These are phyloP conservation scores for Wickerhamiella azyma DNA, from an alignment of 805 yeast genomes.

Conservation along the genomic window DNA sequence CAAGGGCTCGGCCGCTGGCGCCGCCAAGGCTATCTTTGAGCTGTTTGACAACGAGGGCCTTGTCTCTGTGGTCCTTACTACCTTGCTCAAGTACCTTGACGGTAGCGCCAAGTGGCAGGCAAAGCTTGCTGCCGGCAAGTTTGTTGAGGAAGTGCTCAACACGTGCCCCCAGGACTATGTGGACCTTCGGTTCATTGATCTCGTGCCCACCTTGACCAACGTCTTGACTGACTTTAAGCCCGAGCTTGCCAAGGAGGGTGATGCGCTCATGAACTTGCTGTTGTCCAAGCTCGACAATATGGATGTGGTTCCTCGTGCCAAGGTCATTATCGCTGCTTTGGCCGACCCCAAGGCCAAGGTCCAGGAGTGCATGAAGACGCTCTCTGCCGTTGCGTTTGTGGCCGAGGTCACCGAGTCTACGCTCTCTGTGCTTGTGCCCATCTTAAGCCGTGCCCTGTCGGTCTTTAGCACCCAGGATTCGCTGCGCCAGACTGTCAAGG, in stretches of 20 bases:
- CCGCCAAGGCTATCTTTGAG: slow-evolving; percentile 56
- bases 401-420: slow-evolving; percentile 98
- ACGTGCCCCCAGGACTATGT: slow-evolving; percentile 76
- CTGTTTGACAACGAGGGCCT: slow-evolving; percentile 66
- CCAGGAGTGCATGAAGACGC: slow-evolving; percentile 73
- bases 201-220: slow-evolving; percentile 78
- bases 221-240: slow-evolving; percentile 93
- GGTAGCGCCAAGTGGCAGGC: slow-evolving; percentile 91
- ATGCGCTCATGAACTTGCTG: slow-evolving; percentile 50
- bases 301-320: slow-evolving; percentile 78
- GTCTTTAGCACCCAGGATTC: slow-evolving; percentile 89
- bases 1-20: slow-evolving; percentile 70
- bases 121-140: slow-evolving; percentile 63
- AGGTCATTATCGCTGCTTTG: slow-evolving; percentile 72
- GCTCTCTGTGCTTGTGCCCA: slow-evolving; percentile 78
- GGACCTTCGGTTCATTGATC: slow-evolving; percentile 63
- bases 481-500: slow-evolving; percentile 90
- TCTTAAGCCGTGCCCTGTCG: slow-evolving; percentile 75
- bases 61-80: slow-evolving; percentile 54
- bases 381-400: slow-evolving; percentile 89
- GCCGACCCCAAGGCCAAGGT: slow-evolving; percentile 74
- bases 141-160: slow-evolving; percentile 59
- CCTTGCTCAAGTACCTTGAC: slow-evolving; percentile 46
- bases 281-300: slow-evolving; percentile 81
- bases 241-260: slow-evolving; percentile 78